phyloP scores from a whole-genome alignment of 2,329 filamentous ascomycete genomes.

The Sporothrix pallida region DNA sequence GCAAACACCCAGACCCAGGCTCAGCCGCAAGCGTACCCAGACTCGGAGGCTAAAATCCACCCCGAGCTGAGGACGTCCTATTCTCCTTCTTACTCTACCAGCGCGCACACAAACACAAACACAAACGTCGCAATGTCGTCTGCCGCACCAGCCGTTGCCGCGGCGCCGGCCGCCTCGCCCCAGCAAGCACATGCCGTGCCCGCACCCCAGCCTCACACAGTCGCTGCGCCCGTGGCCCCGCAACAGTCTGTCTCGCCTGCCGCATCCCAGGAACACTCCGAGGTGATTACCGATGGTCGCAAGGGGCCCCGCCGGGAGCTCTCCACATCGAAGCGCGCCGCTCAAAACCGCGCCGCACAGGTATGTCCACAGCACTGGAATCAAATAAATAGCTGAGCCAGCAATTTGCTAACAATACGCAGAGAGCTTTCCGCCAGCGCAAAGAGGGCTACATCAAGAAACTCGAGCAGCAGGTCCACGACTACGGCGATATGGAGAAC shows the following conservation, averaged over 20 bases:
- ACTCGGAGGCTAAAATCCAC: constrained; percentile 35
- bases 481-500: constrained; percentile 75
- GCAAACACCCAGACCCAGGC: background rate
- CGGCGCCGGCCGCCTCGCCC: constrained; percentile 9
- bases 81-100: background rate
- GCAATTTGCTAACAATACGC: constrained; percentile 47
- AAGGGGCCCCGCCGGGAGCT: constrained; percentile 90
- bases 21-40: background rate
- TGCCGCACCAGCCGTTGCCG: constrained; percentile 11
- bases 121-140: constrained; percentile 28
- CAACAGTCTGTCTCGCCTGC: constrained; percentile 41
- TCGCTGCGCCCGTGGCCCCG: constrained; percentile 21
- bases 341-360: constrained; percentile 96
- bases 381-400: background rate
- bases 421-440: constrained; percentile 96
- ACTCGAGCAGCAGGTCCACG: constrained; percentile 89
- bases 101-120: background rate
- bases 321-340: constrained; percentile 93
- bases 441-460: constrained; percentile 99
- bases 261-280: constrained; percentile 43
- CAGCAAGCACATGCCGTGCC: background rate
- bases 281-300: constrained; percentile 56
- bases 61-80: constrained; percentile 34
- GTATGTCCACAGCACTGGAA: constrained; percentile 58
- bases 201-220: background rate